phyloP scores from a whole-genome alignment of 768 basidiomycete genomes.

The Piloderma croceum region DNA sequence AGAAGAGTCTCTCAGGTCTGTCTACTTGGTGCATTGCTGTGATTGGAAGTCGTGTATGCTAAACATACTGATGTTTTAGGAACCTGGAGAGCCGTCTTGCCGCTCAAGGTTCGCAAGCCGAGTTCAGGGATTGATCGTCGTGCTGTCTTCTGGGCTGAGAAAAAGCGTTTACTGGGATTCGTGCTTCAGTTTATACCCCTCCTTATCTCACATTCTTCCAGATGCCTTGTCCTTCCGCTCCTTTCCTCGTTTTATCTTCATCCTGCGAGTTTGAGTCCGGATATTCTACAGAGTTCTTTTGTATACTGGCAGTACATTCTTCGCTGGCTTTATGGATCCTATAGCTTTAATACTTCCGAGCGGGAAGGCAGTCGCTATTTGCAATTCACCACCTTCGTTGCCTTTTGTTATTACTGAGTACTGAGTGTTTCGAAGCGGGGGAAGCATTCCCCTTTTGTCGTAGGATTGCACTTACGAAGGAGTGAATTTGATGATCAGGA shows the following conservation, averaged over 20 bases:
- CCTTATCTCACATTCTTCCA: constrained; percentile 17
- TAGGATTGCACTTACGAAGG: too few species aligned
- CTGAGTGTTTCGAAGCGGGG: too few species aligned
- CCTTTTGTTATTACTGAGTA: too few species aligned
- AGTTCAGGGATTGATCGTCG: constrained; percentile 60
- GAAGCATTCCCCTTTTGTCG: too few species aligned
- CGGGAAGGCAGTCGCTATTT: too few species aligned
- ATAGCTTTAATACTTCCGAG: too few species aligned
- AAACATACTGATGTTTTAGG: constrained; percentile 31
- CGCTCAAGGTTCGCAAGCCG: constrained; percentile 78
- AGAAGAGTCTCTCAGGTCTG: constrained; percentile 86
- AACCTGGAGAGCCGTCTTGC: constrained; percentile 89
- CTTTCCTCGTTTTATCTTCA: constrained; percentile 20
- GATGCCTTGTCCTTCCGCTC: constrained; percentile 29
- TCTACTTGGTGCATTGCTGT: not conserved
- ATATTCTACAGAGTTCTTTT: too few species aligned
- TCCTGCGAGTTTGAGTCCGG: too few species aligned
- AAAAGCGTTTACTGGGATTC: constrained; percentile 17
- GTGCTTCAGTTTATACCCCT: constrained; percentile 1
- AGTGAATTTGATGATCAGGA: too few species aligned
- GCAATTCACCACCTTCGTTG: too few species aligned
- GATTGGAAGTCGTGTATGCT: constrained; percentile 2
- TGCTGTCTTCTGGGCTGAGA: not conserved
- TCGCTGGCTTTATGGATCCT: too few species aligned
- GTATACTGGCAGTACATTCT: too few species aligned